Evolutionary conservation across 2,329 filamentous ascomycete species (phyloP), one percentile per base, ranked within the genome.

Genomic region (Berkeleyomyces rouxiae): DNA sequence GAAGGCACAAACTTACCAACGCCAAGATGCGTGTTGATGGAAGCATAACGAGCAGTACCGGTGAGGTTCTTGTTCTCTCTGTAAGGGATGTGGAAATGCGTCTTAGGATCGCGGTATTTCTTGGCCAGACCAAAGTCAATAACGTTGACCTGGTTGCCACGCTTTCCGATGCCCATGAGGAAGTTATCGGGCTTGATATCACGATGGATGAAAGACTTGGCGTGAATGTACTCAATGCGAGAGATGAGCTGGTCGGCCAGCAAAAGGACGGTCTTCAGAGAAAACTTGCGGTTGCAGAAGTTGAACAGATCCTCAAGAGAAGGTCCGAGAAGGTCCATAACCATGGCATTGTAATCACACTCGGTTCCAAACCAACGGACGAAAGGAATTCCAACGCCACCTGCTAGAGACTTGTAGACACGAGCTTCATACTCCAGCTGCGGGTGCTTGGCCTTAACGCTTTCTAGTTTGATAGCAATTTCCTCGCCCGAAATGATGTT

Each of bases 101-200:
- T 97, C 86, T 99, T 99, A 65, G 93, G 93, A 80, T 97, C 93
- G 68, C 93, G 88, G 80, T 97, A 99, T 80, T 97, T 97, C 87
- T 97, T 99, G 73, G 93, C 93, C 68, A 99, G 80, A 81, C 93
- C 93, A 70, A 99, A 99, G 76, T 97, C 93, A 70, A 99, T 97
- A 59, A 97, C 92, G 70, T 97, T 97, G 80, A 99, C 92, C 79
- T 97, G 92, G 79, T 97, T 99, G 68, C 93, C 93, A 72, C 92
- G 90, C 83, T 97, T 97, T 72, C 93, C 93, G 70, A 97, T 97
- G 67, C 92, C 92, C 92, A 97, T 96, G 59, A 97, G 81, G 79
- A 97, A 99, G 83, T 99, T 97, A 81, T 99, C 93, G 42, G 93
- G 93, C 82, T 99, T 99, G 80, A 99, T 99, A 75, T 99, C 93